phyloP scores from a whole-genome alignment of 2,329 filamentous ascomycete genomes.

The Botryotinia narcissicola region DNA sequence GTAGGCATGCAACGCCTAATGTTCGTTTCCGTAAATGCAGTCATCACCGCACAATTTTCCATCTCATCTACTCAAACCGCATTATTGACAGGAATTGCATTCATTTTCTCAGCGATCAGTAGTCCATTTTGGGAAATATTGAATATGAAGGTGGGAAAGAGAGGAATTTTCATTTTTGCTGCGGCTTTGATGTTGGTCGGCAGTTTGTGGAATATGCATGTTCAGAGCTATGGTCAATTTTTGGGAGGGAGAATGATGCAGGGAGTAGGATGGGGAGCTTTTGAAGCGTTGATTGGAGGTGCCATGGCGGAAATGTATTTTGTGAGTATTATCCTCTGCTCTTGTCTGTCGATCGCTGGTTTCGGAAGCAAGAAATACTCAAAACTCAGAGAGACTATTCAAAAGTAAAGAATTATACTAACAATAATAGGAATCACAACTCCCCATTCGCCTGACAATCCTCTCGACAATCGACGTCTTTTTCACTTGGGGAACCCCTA shows the following conservation, averaged over 20 bases:
- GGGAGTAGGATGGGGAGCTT: conserved; percentile 57
- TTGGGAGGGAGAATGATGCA: conserved; percentile 55
- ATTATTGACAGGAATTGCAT: conserved; percentile 52
- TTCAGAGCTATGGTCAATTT: conserved; percentile 46
- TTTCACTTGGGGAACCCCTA: conserved; percentile 53
- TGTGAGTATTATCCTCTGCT: conserved; percentile 41
- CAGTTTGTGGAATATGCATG: conserved; percentile 50
- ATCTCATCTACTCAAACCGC: conserved; percentile 49
- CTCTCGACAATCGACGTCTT: conserved; percentile 23
- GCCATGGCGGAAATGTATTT: conserved; percentile 58
- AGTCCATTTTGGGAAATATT: conserved; percentile 46
- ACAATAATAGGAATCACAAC: conserved; percentile 11
- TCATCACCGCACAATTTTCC: conserved; percentile 44
- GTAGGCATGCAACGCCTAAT: conserved; percentile 54
- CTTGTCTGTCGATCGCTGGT: not conserved
- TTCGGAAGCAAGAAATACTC: not conserved
- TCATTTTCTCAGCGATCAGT: conserved; percentile 49
- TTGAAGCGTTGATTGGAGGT: conserved; percentile 52
- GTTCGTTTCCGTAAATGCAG: conserved; percentile 48
- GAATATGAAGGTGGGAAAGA: conserved; percentile 51
- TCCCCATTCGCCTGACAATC: conserved; percentile 32
- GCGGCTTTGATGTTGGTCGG: conserved; percentile 49
- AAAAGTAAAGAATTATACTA: not conserved
- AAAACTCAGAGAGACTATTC: not conserved
- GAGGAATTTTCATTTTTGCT: conserved; percentile 52